Conservation (phyloP, 2,329 filamentous ascomycete species). For the Phialocephala sp. region DNA sequence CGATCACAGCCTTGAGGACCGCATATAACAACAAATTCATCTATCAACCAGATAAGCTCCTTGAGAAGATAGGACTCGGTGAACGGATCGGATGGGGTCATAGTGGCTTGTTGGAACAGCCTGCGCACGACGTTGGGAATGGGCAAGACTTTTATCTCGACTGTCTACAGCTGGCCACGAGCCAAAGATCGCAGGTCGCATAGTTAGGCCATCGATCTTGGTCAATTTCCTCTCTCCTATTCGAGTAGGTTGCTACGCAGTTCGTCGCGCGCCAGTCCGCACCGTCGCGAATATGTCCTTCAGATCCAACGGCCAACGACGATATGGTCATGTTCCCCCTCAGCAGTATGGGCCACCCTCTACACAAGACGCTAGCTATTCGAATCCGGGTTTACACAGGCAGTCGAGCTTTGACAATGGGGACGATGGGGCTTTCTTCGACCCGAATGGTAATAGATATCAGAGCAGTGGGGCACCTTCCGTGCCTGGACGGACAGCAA, state of each 20-base stretch:
- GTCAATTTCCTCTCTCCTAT: constrained; percentile 4
- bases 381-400: constrained; percentile 50
- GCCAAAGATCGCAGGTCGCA: constrained; percentile 28
- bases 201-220: constrained; percentile 17
- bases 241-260: constrained; percentile 5
- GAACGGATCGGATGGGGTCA: constrained; percentile 36
- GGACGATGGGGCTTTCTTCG: constrained; percentile 68
- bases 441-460: constrained; percentile 42
- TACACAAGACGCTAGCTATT: constrained; percentile 47
- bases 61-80: constrained; percentile 18
- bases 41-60: constrained; percentile 16
- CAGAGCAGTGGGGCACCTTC: constrained; percentile 39
- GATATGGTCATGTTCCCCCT: constrained; percentile 70
- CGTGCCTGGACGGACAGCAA: constrained; percentile 30
- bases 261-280: constrained; percentile 22
- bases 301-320: constrained; percentile 61
- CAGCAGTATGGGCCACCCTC: constrained; percentile 60
- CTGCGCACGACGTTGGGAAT: constrained; percentile 28
- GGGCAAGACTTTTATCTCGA: constrained; percentile 32
- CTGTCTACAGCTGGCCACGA: constrained; percentile 28
- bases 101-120: constrained; percentile 27
- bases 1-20: constrained; percentile 11
- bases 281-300: constrained; percentile 60
- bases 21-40: constrained; percentile 4
- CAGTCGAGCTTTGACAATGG: constrained; percentile 77